phyloP scores from a whole-genome alignment of 83 land plant genomes.

The Thuja plicata region DNA sequence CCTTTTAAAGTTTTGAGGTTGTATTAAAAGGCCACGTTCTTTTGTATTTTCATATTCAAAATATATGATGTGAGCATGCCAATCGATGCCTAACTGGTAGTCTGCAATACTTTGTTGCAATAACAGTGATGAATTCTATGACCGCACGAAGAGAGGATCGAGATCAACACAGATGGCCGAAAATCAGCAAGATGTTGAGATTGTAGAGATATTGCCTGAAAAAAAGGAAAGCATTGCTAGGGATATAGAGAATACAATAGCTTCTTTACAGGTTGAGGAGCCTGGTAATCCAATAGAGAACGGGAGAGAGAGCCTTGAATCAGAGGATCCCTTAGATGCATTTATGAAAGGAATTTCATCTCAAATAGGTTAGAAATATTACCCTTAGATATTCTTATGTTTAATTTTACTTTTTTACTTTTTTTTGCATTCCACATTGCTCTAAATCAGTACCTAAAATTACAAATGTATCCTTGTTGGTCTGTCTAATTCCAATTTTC shows the following conservation, averaged over 20 bases:
- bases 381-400: background rate
- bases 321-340: constrained; percentile 86
- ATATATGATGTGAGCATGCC: background rate
- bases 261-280: constrained; percentile 42
- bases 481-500: background rate
- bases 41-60: background rate
- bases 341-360: constrained; percentile 88
- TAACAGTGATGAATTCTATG: constrained; percentile 96
- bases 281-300: constrained; percentile 19
- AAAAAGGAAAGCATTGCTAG: constrained; percentile 65
- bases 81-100: background rate
- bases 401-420: too few species aligned
- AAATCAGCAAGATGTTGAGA: constrained; percentile 64
- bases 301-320: constrained; percentile 22
- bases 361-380: constrained; percentile 61
- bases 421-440: background rate
- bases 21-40: background rate
- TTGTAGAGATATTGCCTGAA: constrained; percentile 85
- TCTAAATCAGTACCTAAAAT: background rate
- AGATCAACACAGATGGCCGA: constrained; percentile 24
- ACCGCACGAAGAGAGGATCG: constrained; percentile 66
- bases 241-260: constrained; percentile 62
- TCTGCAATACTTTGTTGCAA: constrained; percentile 26
- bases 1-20: background rate
- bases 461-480: background rate